phyloP scores from a whole-genome alignment of 176 grass and related monocot genomes.

The Chrysopogon serrulatus region DNA sequence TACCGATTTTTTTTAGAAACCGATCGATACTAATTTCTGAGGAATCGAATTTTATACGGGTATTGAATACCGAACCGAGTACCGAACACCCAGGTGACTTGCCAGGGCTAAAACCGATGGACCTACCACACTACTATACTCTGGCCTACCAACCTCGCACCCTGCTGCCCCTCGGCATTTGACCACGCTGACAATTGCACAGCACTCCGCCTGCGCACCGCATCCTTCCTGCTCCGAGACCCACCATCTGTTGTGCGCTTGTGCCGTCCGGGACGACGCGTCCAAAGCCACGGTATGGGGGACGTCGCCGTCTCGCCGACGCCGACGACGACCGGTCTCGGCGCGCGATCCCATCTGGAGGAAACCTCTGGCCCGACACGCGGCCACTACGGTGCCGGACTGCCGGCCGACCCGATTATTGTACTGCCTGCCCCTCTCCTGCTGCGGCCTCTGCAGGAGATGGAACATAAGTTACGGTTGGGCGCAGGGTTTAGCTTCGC shows the following conservation, averaged over 20 bases:
- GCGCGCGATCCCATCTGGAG: constrained; percentile 43
- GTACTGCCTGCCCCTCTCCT: background rate
- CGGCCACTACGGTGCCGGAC: background rate
- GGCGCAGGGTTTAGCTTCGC: background rate
- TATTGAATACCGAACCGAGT: too few species aligned
- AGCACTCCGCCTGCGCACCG: background rate
- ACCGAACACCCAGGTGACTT: too few species aligned
- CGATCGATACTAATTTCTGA: too few species aligned
- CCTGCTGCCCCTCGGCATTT: background rate
- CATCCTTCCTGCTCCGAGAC: background rate
- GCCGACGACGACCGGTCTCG: constrained; percentile 31
- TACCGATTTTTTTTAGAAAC: too few species aligned
- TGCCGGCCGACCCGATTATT: background rate
- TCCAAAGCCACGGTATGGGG: constrained; percentile 16
- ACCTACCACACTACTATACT: background rate
- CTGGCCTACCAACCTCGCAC: too few species aligned
- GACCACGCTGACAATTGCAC: background rate
- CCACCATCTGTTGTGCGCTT: constrained; percentile 8
- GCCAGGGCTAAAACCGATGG: too few species aligned
- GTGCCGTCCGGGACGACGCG: constrained; percentile 30
- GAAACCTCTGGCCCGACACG: constrained; percentile 31
- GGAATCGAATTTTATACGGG: too few species aligned
- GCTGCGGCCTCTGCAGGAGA: background rate
- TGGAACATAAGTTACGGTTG: constrained; percentile 27
- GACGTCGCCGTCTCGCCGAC: background rate